Conservation (phyloP, 2,329 filamentous ascomycete genomes). For the Claviceps africana region DNA sequence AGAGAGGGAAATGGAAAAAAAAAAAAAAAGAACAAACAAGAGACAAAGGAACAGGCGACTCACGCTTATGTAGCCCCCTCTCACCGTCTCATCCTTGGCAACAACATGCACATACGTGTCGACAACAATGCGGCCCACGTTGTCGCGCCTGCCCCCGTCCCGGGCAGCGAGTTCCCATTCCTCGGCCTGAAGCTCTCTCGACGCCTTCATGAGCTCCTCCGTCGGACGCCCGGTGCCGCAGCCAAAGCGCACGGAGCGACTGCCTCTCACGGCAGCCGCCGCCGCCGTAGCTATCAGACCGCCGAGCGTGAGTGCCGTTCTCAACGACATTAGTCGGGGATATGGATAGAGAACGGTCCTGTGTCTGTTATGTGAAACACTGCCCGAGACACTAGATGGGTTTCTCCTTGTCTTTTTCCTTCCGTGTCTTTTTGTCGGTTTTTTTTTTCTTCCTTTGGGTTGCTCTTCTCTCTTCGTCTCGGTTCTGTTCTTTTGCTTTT, state of each 20-base stretch:
- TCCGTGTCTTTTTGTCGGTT: background rate
- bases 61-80: background rate
- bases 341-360: background rate
- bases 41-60: background rate
- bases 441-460: too few species aligned
- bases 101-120: conserved; percentile 1
- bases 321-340: background rate
- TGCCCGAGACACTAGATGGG: background rate
- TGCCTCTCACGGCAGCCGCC: background rate
- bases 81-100: background rate
- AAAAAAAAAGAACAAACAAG: background rate
- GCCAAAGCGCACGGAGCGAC: background rate
- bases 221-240: conserved; percentile 1
- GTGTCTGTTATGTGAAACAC: background rate
- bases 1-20: too few species aligned
- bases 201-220: background rate
- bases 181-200: background rate
- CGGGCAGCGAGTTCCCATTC: background rate
- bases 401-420: too few species aligned
- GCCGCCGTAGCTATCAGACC: background rate
- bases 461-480: too few species aligned
- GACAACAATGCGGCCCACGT: background rate
- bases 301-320: background rate
- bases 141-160: background rate
- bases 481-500: too few species aligned